Conservation (phyloP, 1,139 yeast species). For the Protomyces arabidopsidicola region DNA sequence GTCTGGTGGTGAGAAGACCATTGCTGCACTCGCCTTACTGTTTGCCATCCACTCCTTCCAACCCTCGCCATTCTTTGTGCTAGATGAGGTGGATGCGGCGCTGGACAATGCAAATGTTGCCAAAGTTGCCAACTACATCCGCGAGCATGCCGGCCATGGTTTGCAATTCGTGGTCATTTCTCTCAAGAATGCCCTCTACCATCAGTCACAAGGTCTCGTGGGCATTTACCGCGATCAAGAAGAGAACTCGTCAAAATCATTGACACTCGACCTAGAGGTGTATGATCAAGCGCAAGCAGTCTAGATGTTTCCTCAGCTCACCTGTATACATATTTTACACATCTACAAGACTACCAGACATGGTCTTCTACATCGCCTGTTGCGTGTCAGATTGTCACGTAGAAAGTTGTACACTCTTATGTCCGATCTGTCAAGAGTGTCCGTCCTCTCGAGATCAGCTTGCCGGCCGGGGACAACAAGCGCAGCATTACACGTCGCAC, state of each 20-base stretch:
- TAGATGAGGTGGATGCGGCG: conserved; percentile 97
- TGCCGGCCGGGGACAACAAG: too few species aligned
- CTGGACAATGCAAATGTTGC: conserved; percentile 84
- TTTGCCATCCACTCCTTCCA: conserved; percentile 88
- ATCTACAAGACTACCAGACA: too few species aligned
- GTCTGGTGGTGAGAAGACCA: conserved; percentile 95
- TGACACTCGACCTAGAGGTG: conserved; percentile 53
- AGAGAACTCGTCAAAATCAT: conserved; percentile 67
- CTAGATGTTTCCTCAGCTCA: neutral
- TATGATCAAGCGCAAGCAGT: neutral
- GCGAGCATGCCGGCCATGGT: conserved; percentile 66
- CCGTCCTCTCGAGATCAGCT: too few species aligned
- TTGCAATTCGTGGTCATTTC: conserved; percentile 93
- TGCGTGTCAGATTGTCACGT: too few species aligned
- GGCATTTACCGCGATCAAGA: conserved; percentile 88
- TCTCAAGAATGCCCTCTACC: conserved; percentile 79
- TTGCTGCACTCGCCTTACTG: conserved; percentile 87
- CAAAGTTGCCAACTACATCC: conserved; percentile 77
- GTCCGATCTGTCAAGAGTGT: too few species aligned
- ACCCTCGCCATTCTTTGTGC: conserved; percentile 92
- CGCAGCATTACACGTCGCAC: too few species aligned
- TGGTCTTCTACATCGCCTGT: too few species aligned
- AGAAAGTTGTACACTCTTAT: too few species aligned
- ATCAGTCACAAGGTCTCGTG: conserved; percentile 82
- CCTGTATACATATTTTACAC: neutral